Evolutionary conservation across 2,329 filamentous ascomycete species (phyloP).

Genomic region (Phyllosticta citrichinensis): DNA sequence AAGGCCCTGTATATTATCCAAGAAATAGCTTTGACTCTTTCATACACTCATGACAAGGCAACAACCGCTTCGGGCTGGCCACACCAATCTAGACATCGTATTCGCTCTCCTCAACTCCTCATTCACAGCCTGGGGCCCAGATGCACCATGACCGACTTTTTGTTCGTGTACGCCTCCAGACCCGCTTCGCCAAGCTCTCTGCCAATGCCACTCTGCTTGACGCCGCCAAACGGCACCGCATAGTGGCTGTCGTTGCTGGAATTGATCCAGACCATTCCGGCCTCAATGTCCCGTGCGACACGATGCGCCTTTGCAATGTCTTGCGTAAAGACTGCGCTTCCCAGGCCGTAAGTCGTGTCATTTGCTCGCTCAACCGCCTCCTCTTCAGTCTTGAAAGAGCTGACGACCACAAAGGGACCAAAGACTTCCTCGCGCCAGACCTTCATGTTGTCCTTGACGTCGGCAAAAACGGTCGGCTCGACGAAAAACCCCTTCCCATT

Average conservation of each 20-base stretch:
- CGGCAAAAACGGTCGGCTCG: conserved; percentile 48
- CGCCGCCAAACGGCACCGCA: conserved; percentile 49
- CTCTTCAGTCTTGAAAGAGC: conserved; percentile 50
- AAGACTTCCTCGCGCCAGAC: conserved; percentile 53
- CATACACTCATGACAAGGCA: no score
- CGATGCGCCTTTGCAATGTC: conserved; percentile 36
- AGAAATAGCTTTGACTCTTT: no score
- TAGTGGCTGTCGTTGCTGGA: conserved; percentile 22
- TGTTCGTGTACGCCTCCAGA: conserved; percentile 51
- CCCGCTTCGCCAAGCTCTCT: conserved; percentile 52
- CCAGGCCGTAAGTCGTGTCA: conserved; percentile 40
- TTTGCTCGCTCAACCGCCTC: conserved; percentile 41
- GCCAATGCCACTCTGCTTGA: conserved; percentile 53
- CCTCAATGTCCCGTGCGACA: conserved; percentile 36
- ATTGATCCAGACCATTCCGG: conserved; percentile 46
- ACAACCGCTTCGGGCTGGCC: no score
- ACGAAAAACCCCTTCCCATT: conserved; percentile 45
- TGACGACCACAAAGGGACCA: conserved; percentile 52
- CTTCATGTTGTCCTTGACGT: conserved; percentile 45
- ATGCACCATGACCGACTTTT: conserved; percentile 44
- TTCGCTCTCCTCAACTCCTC: not conserved
- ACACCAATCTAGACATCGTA: not conserved
- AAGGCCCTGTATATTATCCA: no score
- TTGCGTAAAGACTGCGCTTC: conserved; percentile 43
- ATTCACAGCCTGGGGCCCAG: conserved; percentile 33